Base-by-base conservation (phyloP, 208 protist species). In the Leptomonas pyrrhocoris region DNA sequence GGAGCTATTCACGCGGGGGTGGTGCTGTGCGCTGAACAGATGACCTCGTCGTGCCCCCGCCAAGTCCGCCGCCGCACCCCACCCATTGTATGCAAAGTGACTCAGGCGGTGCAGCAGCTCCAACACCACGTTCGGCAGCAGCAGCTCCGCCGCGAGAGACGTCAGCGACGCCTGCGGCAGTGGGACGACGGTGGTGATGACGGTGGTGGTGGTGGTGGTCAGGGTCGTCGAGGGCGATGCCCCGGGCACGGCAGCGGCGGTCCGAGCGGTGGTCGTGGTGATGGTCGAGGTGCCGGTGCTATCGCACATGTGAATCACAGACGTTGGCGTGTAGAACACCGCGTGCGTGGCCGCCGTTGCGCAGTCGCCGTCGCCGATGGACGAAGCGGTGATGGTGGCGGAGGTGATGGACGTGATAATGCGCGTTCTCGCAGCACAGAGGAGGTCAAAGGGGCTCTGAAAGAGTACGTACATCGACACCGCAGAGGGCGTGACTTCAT, bases 91-190 rank as follows among this genome's bases (percentile, higher is more conserved):
- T 23, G 66, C 13, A 16, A 63, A 43, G 1, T 51, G 16, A 9
- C 42, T 21, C 15, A 61, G n/a, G 3, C 31, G 46, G 43, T 71
- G 49, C 23, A 70, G 27, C 9, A 71, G 19, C 28, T 48, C 54
- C 15, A 77, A 42, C 15, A 77, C 57, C n/a, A 49, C 42, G 23
- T 77, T 70, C 4, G 71, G 71, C 34, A 77, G 27, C 16, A 77
- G 30, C 55, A 77, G 48, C 48, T 77, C 71, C 11, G 57, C 71
- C 28, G 61, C 57, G 9, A 77, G 62, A 15, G 63, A 30, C 8
- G 48, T 23, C 23, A 77, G 61, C 4, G 69, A 57, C 31, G 64
- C 53, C 25, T 54, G 60, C 45, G 49, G 36, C 16, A 62, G 9
- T 8, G 23, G 54, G 15, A 46, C 40, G 31, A 45, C 31, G 19